A percentile compares a stretch with the other conserved stretches of the same genome.
These are phyloP conservation scores for Periconia digitata DNA, from an alignment of 2,329 filamentous ascomycete genomes.

Conservation along the genomic window DNA sequence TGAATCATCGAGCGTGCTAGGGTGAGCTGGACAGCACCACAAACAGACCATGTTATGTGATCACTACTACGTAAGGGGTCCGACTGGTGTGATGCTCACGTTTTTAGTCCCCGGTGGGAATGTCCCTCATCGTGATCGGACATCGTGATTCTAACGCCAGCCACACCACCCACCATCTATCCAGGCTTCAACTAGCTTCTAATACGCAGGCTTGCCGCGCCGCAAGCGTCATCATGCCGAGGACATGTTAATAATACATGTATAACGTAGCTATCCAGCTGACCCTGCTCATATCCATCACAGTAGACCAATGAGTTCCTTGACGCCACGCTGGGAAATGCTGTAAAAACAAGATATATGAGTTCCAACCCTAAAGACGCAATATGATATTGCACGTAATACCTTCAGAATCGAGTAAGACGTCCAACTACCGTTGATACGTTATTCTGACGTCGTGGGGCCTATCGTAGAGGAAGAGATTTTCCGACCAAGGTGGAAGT, in stretches of 20 bases:
- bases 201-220: background rate
- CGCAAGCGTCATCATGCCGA: background rate
- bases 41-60: background rate
- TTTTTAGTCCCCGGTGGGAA: background rate
- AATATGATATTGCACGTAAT: background rate
- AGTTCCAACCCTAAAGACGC: background rate
- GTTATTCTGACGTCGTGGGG: constrained; percentile 26
- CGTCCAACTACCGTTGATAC: constrained; percentile 14
- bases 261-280: background rate
- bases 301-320: background rate
- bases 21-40: background rate
- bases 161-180: background rate
- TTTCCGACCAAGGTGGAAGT: constrained; percentile 74
- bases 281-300: background rate
- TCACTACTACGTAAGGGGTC: too few relatives aligned
- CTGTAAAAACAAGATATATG: constrained; percentile 11
- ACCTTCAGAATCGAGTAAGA: background rate
- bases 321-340: constrained; percentile 27
- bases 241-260: background rate
- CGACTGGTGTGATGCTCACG: background rate
- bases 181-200: background rate
- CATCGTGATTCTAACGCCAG: background rate
- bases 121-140: background rate
- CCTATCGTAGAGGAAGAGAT: constrained; percentile 60
- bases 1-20: background rate